Evolutionary conservation across 352 stramenopile species (phyloP).

Genomic region (Halophytophthora polymorphica): DNA sequence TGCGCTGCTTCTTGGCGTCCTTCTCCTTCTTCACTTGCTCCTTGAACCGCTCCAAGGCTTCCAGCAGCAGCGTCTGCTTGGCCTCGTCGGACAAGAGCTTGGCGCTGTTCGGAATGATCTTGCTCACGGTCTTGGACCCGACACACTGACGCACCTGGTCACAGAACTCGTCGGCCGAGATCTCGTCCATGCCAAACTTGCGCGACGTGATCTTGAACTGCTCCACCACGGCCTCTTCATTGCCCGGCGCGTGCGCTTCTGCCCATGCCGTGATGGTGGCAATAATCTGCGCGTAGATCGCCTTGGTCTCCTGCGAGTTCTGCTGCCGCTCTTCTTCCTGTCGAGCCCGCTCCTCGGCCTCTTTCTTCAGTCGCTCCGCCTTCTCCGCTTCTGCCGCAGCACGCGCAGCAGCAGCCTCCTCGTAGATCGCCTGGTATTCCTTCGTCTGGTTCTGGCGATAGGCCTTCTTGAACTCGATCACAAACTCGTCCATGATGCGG

Average conservation of each 20-base stretch:
- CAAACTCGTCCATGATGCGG: conserved; percentile 77
- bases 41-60: conserved; percentile 63
- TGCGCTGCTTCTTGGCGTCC: conserved; percentile 66
- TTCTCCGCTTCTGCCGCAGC: conserved; percentile 47
- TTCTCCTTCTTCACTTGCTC: conserved; percentile 73
- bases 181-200: conserved; percentile 59
- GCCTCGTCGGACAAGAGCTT: conserved; percentile 56
- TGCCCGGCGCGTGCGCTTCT: conserved; percentile 44
- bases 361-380: conserved; percentile 34
- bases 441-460: conserved; percentile 88
- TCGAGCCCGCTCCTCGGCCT: conserved; percentile 54
- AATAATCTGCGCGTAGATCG: conserved; percentile 66
- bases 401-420: conserved; percentile 48
- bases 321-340: conserved; percentile 51
- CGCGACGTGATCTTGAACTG: conserved; percentile 60
- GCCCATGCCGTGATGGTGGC: conserved; percentile 60
- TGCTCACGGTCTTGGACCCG: conserved; percentile 67
- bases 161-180: conserved; percentile 74
- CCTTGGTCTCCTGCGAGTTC: conserved; percentile 54
- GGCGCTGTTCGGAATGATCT: conserved; percentile 72
- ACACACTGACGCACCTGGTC: conserved; percentile 58
- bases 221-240: conserved; percentile 47
- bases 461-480: conserved; percentile 85
- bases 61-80: conserved; percentile 51
- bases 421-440: conserved; percentile 78